phyloP scores from a whole-genome alignment of 306 rosid genomes.

The Acmispon strigosus region DNA sequence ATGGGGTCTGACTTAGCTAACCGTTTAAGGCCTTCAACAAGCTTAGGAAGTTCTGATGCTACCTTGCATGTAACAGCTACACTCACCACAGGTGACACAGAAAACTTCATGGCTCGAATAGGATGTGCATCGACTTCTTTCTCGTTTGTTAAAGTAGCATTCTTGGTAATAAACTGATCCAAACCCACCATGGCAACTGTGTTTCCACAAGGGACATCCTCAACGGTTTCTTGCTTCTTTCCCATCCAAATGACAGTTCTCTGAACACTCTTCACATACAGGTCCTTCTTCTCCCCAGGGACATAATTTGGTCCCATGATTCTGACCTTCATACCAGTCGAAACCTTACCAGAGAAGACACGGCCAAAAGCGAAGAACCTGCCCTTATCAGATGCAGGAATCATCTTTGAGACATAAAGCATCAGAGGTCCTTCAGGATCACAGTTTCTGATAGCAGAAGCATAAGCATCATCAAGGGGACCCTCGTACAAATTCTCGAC shows the following conservation, averaged over 20 bases:
- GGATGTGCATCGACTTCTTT: conserved; percentile 75
- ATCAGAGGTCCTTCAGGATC: conserved; percentile 81
- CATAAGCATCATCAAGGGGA: conserved; percentile 69
- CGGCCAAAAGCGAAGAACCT: conserved; percentile 77
- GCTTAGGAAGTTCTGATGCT: conserved; percentile 64
- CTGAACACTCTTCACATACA: conserved; percentile 70
- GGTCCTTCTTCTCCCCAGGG: conserved; percentile 68
- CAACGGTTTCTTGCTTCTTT: conserved; percentile 70
- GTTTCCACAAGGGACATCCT: conserved; percentile 77
- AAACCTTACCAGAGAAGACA: conserved; percentile 63
- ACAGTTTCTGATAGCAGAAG: conserved; percentile 61
- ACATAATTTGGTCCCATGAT: conserved; percentile 81
- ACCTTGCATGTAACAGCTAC: conserved; percentile 70
- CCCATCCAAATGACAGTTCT: conserved; percentile 91
- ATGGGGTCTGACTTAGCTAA: conserved; percentile 67
- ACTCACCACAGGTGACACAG: conserved; percentile 72
- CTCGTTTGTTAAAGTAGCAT: conserved; percentile 79
- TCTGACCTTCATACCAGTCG: conserved; percentile 79
- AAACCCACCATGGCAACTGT: conserved; percentile 80
- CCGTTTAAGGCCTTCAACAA: conserved; percentile 64
- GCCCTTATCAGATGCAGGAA: conserved; percentile 84
- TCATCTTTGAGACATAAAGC: conserved; percentile 84
- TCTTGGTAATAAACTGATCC: conserved; percentile 77
- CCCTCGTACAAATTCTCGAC: conserved; percentile 86
- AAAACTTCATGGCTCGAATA: conserved; percentile 77